Evolutionary conservation across 306 rosid species (phyloP).

Genomic region (Mimosa pudica): DNA sequence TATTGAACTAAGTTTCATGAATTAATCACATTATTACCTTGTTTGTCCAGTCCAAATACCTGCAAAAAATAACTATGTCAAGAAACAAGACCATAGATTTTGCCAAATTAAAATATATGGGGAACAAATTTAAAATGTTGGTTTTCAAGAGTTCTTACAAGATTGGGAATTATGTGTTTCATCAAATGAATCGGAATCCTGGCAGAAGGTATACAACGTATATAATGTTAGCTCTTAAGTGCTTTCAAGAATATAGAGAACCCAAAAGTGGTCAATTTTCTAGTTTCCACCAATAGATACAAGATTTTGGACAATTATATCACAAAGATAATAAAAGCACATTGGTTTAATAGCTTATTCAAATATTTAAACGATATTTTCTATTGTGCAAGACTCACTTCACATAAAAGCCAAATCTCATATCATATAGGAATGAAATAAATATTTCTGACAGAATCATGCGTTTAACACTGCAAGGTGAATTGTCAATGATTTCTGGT

Average conservation of each 20-base stretch:
- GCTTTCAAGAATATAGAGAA: not conserved
- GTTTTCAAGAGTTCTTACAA: constrained; percentile 45
- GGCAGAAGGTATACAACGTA: not conserved
- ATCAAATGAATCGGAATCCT: constrained; percentile 40
- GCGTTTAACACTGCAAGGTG: not conserved
- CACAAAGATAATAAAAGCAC: not conserved
- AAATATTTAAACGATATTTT: not conserved
- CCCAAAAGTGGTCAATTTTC: too few species aligned
- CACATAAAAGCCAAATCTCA: not conserved
- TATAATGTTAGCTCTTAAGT: not conserved
- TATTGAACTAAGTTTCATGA: constrained; percentile 8
- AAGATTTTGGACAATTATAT: not conserved
- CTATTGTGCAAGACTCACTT: not conserved
- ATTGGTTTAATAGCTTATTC: not conserved
- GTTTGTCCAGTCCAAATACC: constrained; percentile 60
- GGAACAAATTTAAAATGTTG: constrained; percentile 12
- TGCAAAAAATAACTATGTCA: constrained; percentile 35
- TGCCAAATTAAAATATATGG: not conserved
- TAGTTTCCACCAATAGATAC: not conserved
- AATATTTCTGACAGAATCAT: not conserved
- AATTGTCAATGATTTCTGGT: not conserved
- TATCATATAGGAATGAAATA: not conserved
- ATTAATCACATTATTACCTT: constrained; percentile 37
- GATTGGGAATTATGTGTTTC: constrained; percentile 31
- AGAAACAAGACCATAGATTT: constrained; percentile 9